Conservation (phyloP, 257 asterid genomes). For the Capsicum rhomboideum region DNA sequence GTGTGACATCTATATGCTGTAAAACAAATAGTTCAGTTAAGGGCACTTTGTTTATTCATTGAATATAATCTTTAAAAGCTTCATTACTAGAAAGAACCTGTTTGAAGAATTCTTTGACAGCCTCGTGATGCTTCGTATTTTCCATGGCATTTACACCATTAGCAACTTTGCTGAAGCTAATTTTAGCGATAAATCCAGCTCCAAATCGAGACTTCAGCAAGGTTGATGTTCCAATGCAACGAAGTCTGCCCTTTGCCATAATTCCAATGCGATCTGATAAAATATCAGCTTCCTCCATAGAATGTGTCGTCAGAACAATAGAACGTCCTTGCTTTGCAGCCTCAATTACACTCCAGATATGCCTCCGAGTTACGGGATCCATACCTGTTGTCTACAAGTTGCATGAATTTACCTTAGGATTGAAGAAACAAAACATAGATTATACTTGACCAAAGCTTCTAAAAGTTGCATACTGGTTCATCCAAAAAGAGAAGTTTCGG, state of each 20-base stretch:
- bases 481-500: conserved; percentile 26
- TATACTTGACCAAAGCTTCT: not conserved
- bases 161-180: conserved; percentile 11
- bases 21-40: not conserved
- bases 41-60: not conserved
- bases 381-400: conserved; percentile 32
- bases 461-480: conserved; percentile 19
- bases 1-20: conserved; percentile 19
- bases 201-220: conserved; percentile 29
- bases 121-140: not conserved
- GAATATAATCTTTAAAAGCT: not conserved
- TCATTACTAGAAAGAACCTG: conserved; percentile 4
- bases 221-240: conserved; percentile 35
- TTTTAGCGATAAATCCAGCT: conserved; percentile 21
- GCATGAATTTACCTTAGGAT: not conserved
- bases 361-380: conserved; percentile 36
- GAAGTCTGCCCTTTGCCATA: conserved; percentile 35
- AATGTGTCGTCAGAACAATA: conserved; percentile 30
- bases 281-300: conserved; percentile 37
- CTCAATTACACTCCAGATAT: conserved; percentile 31
- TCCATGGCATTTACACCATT: not conserved
- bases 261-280: conserved; percentile 36
- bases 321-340: conserved; percentile 33
- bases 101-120: conserved; percentile 23
- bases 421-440: not conserved